Evolutionary conservation across 2,329 filamentous ascomycete genomes (phyloP).

Genomic region (Elsinoe necatrix): DNA sequence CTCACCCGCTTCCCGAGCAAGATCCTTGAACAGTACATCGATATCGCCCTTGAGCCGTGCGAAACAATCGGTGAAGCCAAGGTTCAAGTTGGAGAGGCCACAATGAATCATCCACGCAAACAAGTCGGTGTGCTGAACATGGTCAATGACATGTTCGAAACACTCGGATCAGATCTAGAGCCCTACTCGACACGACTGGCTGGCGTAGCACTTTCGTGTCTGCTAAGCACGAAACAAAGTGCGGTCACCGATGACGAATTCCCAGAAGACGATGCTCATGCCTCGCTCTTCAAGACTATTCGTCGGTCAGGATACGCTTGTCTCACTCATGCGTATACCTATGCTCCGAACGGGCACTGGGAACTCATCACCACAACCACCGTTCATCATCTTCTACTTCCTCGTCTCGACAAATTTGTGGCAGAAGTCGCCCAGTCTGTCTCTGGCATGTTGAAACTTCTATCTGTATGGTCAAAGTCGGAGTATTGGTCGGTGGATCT

Average conservation of each 20-base stretch:
- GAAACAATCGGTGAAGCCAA: constrained; percentile 29
- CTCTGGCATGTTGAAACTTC: constrained; percentile 70
- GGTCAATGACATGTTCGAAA: constrained; percentile 76
- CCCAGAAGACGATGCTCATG: constrained; percentile 26
- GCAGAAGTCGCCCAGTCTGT: constrained; percentile 82
- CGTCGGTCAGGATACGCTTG: constrained; percentile 73
- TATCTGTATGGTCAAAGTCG: constrained; percentile 70
- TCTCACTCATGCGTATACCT: constrained; percentile 67
- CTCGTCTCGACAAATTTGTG: constrained; percentile 68
- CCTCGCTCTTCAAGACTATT: constrained; percentile 56
- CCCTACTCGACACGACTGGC: constrained; percentile 62
- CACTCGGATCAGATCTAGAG: constrained; percentile 65
- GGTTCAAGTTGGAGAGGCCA: neutral
- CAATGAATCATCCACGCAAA: constrained; percentile 48
- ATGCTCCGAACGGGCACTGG: constrained; percentile 64
- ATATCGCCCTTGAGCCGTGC: constrained; percentile 63
- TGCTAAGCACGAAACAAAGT: constrained; percentile 54
- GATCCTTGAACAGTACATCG: constrained; percentile 72
- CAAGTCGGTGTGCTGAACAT: constrained; percentile 90
- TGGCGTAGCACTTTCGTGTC: constrained; percentile 72
- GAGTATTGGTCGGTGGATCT: constrained; percentile 62
- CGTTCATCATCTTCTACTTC: constrained; percentile 65
- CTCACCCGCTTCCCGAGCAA: constrained; percentile 66
- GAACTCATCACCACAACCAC: constrained; percentile 60
- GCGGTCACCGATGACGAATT: constrained; percentile 31